A percentile compares a stretch with the other conserved stretches of the same genome.
Conservation (phyloP, 352 stramenopile genomes). For the Phytopythium aichiense region DNA sequence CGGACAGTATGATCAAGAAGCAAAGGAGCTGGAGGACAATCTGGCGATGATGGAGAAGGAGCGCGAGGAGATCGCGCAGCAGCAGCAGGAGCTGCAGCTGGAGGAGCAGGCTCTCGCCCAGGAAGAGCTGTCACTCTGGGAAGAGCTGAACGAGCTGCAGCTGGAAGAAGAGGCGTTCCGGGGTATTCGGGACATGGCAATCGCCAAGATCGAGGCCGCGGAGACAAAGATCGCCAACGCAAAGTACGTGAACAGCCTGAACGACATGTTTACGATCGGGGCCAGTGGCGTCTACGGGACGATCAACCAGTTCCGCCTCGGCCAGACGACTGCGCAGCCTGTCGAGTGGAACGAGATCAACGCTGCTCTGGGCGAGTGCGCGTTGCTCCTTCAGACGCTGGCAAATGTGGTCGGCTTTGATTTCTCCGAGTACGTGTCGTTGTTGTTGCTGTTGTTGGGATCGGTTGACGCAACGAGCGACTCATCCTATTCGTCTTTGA, state of each 20-base stretch:
- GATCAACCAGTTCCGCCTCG: conserved; percentile 84
- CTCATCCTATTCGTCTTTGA: conserved; percentile 6
- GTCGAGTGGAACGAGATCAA: conserved; percentile 91
- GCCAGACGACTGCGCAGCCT: conserved; percentile 42
- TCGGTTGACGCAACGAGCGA: neutral
- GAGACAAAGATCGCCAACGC: conserved; percentile 37
- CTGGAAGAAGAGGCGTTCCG: conserved; percentile 44
- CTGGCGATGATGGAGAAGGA: conserved; percentile 72
- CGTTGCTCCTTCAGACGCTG: conserved; percentile 64
- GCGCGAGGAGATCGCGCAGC: conserved; percentile 36
- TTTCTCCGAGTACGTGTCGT: conserved; percentile 57
- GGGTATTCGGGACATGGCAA: conserved; percentile 51
- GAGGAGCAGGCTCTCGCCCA: conserved; percentile 40
- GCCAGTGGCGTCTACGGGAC: conserved; percentile 72
- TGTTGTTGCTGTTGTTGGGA: conserved; percentile 1
- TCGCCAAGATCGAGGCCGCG: conserved; percentile 50
- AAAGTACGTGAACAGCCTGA: conserved; percentile 59
- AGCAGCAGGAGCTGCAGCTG: conserved; percentile 43
- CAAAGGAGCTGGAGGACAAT: conserved; percentile 52
- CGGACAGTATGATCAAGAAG: conserved; percentile 64
- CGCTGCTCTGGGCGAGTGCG: conserved; percentile 68
- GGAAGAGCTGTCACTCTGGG: conserved; percentile 60
- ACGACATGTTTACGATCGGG: conserved; percentile 75
- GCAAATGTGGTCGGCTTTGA: conserved; percentile 49
- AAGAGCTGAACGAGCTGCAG: conserved; percentile 47